These are phyloP conservation scores for Amaranthus cruentus DNA, from an alignment of 148 eudicot genomes.

Conservation along the genomic window DNA sequence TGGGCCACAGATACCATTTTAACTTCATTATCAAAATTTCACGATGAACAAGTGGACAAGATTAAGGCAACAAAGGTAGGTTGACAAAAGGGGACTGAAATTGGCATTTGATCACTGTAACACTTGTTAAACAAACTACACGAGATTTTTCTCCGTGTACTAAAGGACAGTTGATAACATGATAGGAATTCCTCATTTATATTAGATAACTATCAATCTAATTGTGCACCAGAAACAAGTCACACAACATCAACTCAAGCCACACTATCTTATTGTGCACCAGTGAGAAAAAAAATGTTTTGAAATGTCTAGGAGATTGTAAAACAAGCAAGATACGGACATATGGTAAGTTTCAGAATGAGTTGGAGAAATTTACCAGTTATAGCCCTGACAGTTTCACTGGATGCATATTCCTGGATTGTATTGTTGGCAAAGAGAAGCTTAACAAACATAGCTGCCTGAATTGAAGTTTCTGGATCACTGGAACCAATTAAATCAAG, in stretches of 20 bases:
- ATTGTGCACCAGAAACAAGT: background rate
- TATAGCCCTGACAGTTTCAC: slow-evolving; percentile 96
- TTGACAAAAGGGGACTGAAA: too few species aligned
- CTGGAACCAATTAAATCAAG: slow-evolving; percentile 92
- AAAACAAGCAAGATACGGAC: background rate
- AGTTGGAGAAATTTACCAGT: slow-evolving; percentile 54
- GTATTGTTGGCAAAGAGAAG: slow-evolving; percentile 92
- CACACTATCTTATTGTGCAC: background rate
- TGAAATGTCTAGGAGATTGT: background rate
- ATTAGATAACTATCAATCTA: background rate
- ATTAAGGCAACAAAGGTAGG: too few species aligned
- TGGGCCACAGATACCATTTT: too few species aligned
- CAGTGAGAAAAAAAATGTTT: background rate
- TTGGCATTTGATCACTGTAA: too few species aligned
- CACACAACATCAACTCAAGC: background rate
- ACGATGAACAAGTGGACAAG: too few species aligned
- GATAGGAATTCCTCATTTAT: too few species aligned
- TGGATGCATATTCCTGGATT: slow-evolving; percentile 97
- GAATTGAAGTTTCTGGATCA: slow-evolving; percentile 90
- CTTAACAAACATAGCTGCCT: slow-evolving; percentile 89
- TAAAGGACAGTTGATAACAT: too few species aligned
- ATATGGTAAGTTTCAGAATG: background rate
- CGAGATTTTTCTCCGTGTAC: too few species aligned
- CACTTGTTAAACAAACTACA: too few species aligned
- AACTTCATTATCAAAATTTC: too few species aligned